phyloP scores from a whole-genome alignment of 129 eudicot genomes.

The Lactuca saligna region DNA sequence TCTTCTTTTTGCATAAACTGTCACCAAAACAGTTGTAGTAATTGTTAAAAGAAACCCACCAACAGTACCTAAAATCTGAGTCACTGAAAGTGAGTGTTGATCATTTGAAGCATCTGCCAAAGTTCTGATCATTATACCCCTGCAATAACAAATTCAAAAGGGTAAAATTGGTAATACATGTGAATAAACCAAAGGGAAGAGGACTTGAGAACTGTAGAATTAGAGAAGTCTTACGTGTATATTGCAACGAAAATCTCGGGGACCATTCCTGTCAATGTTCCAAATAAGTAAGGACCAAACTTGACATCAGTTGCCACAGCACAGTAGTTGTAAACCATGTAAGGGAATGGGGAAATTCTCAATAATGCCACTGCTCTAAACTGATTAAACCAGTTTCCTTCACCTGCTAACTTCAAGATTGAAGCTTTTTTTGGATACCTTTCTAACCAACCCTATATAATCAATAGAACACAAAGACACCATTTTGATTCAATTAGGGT shows the following conservation, averaged over 20 bases:
- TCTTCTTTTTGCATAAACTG: constrained; percentile 68
- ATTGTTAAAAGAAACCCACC: constrained; percentile 58
- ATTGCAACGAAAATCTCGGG: constrained; percentile 88
- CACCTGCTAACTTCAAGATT: constrained; percentile 83
- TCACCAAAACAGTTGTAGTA: constrained; percentile 57
- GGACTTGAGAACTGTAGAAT: not conserved
- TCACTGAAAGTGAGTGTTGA: constrained; percentile 50
- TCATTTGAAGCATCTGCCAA: constrained; percentile 80
- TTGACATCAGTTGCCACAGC: constrained; percentile 92
- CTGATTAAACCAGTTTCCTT: constrained; percentile 73
- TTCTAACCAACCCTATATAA: constrained; percentile 63
- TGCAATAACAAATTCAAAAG: constrained; percentile 26
- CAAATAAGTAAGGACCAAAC: constrained; percentile 74
- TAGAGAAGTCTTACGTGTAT: constrained; percentile 72
- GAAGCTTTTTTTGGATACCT: constrained; percentile 86
- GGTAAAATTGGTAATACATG: not conserved
- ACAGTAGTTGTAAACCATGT: constrained; percentile 73
- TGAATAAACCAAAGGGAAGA: not conserved
- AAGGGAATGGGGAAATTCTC: constrained; percentile 92
- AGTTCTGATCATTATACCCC: constrained; percentile 80
- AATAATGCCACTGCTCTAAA: constrained; percentile 72
- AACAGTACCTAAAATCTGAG: constrained; percentile 62
- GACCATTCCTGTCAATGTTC: constrained; percentile 75
- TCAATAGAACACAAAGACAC: not conserved
- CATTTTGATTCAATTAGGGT: not conserved